Evolutionary conservation across 176 grass and related monocot genomes (phyloP), one percentile per base, ranked within the genome.

Genomic region (Aegilops speltoides): DNA sequence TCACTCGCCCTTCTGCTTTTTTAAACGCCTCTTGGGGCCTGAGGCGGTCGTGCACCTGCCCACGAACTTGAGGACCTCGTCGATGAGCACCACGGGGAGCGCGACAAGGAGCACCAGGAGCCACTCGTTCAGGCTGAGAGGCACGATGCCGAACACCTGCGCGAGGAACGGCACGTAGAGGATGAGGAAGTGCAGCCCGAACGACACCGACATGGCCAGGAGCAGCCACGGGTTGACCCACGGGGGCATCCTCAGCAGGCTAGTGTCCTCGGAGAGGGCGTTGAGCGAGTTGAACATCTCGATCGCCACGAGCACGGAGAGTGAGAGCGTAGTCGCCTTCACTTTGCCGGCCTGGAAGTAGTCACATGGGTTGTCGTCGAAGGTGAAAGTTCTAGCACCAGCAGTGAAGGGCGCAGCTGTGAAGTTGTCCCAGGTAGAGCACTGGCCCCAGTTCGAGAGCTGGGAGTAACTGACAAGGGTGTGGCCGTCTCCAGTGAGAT

Each of bases 251-350:
- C 60, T 90, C 16, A 98, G 88, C 46, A 98, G 88, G 87, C 96
- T 98, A 5, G 84, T 90, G 76, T 98, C 96, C 83, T 98, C 96
- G 2, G 93, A 96, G 54, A 98, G 90, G 36, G 96, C 96, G 25
- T 98, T 98, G 17, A 98, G 90, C 3, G 96, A 95, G 86, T 98
- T 98, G 85, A 98, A 98, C 96, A 98, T 95, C 91, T 98, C 96
- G 4, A 98, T 98, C 3, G 96, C 96, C 83, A 95, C 93, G 13
- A 98, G 78, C 41, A 95, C 96, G 0, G 96, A 95, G 4, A 98
- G 70, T 0, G 96, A 95, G 9, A 98, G 91, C 0, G 96, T 98
- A 6, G 88, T 98, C 0, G 96, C 97, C 87, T 99, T 99, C 78
- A 99, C 97, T 89, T 99, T 99, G 57, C 97, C 97, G 6, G 85